Conservation (phyloP, 225 moss, liverwort and hornwort genomes). For the Pleurozium schreberi region DNA sequence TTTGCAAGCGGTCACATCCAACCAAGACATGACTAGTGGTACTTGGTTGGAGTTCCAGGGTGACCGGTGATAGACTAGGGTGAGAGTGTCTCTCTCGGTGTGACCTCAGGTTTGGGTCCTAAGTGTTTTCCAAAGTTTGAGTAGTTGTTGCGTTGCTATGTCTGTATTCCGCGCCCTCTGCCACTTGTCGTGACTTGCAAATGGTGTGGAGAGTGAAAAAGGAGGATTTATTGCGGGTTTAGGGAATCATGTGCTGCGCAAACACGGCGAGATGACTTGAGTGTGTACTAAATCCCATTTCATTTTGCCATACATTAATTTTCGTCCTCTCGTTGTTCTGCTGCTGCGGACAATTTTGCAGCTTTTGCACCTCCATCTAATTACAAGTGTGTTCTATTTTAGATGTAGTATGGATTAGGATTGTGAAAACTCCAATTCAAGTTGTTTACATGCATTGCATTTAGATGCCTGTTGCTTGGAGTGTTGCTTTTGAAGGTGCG, state of each 20-base stretch:
- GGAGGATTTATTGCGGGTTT: background rate
- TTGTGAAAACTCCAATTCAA: background rate
- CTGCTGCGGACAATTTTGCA: background rate
- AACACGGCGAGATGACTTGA: background rate
- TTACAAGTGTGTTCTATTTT: background rate
- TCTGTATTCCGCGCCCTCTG: too few relatives aligned
- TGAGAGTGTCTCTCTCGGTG: background rate
- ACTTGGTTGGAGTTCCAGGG: accelerated
- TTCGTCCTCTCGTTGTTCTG: background rate
- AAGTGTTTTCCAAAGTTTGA: background rate
- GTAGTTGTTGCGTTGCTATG: accelerated
- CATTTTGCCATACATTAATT: background rate
- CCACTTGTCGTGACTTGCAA: accelerated
- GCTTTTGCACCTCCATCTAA: background rate
- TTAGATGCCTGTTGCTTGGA: background rate
- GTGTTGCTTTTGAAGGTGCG: background rate
- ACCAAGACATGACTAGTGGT: background rate
- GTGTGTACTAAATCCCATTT: background rate
- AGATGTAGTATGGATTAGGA: background rate
- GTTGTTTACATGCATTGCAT: background rate
- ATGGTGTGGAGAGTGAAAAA: background rate
- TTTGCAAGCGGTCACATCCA: background rate
- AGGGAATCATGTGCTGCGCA: background rate
- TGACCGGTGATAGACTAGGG: background rate
- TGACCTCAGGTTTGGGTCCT: background rate